Base-by-base conservation (phyloP, 257 asterid species). In the Lycium ferocissimum region DNA sequence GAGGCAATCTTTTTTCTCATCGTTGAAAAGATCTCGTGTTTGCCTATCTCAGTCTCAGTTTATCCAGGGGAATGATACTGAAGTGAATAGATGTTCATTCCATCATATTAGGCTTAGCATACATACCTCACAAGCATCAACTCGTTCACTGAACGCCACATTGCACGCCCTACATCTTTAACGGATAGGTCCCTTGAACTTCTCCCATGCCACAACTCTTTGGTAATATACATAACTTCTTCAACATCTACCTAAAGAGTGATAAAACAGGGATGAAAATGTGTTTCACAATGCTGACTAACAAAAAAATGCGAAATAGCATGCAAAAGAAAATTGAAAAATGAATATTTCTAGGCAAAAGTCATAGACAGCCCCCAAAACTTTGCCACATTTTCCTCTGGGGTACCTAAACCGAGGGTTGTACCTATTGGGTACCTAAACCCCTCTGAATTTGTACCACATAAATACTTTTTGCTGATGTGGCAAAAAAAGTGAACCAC, bases 161-260 rank as follows among this genome's bases (percentile, higher is more conserved):
- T 95, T 85, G 92, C 98, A 86, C 98, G 98, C 45, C 99, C 99
- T 18, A 96, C 98, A 75, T 95, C 94, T 89, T 94, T 95, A 53
- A 88, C 86, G 5, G 93, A 87, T 81, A 88, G 90, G 87, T 96
- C 99, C 88, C 97, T 92, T 40, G 98, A 97, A 92, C 99, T 94
- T 88, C 98, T 94, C 80, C 98, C 96, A 84, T 88, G 96, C 99
- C 99, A 96, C 91, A 96, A 90, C 91, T 95, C 99, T 91, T 96
- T 96, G 78, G 86, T 92, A 62, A 95, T 82, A 80, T 95, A 95
- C 97, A 92, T 90, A 58, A 95, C 97, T 90, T 96, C 98, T 79
- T 92, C 97, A 61, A 91, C 98, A 87, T 95, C 99, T 83, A 96
- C 99, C 99, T 96, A 37, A 86, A 88, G 82, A 83, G 86, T 81